Base-by-base conservation (phyloP, 2,329 filamentous ascomycete genomes). In the Scleromitrula shiraiana region DNA sequence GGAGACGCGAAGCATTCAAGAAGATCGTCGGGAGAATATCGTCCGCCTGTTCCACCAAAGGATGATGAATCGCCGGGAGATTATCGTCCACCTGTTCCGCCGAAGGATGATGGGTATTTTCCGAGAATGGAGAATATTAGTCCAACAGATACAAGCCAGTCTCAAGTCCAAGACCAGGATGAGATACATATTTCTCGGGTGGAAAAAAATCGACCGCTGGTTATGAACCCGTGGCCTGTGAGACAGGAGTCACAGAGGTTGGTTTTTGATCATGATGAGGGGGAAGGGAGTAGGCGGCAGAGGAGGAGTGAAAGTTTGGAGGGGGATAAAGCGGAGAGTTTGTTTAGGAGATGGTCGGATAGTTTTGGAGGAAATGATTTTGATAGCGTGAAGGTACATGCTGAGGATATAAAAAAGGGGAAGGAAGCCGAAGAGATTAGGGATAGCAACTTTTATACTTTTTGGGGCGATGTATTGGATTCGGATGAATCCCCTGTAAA, bases 341-440 rank as follows among this genome's bases (percentile, higher is more conserved):
- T 38, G 43, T 39, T 46, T 15, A 37, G 29, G 33, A 39, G 35
- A 33, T 46, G 43, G 43, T 40, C 43, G 43, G 33, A 40, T 7
- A 39, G 4, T 39, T 46, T 38, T 40, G 27, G 32, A 35, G 23
- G 4, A 15, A n/a, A n/a, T n/a, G n/a, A n/a, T n/a, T n/a, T 4
- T 1, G 22, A 26, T 5, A n/a, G 15, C 15, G 22, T n/a, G 37
- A 17, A 10, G 10, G 24, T n/a, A n/a, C n/a, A n/a, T n/a, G n/a
- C n/a, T n/a, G n/a, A n/a, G n/a, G n/a, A n/a, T n/a, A 7, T 38
- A 33, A 35, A 35, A 17, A 24, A 10, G 10, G 17, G 2, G 17
- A n/a, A 26, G 8, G 29, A 26, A 14, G 12, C 5, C 0, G 17
- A 7, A 4, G 20, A 27, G 3, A 23, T 14, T 22, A 22, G 17